These are phyloP conservation scores for Fagopyrum homotropicum DNA, from an alignment of 148 eudicot genomes.

Conservation along the genomic window DNA sequence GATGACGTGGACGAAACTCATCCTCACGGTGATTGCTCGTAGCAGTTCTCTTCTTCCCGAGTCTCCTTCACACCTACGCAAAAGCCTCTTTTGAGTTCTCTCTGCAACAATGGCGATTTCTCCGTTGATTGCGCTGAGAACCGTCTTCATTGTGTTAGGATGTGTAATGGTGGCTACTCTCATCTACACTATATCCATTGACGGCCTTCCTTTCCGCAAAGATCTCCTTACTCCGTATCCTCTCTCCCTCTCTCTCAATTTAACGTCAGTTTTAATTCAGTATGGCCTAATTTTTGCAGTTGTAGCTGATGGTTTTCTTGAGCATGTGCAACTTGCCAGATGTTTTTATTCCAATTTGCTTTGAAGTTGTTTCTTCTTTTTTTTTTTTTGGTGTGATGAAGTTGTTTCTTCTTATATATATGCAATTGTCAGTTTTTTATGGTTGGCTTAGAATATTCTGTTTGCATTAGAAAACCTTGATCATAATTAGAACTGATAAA, in stretches of 20 bases:
- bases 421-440: not conserved
- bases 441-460: too few relatives aligned
- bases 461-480: too few relatives aligned
- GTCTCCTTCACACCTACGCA: not conserved
- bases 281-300: not conserved
- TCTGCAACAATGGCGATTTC: conserved; percentile 23
- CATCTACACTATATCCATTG: conserved; percentile 45
- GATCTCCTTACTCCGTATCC: conserved; percentile 73
- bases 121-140: conserved; percentile 22
- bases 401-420: not conserved
- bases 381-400: not conserved
- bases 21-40: not conserved
- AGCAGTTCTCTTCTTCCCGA: not conserved
- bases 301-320: not conserved
- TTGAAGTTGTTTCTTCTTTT: not conserved
- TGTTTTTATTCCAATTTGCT: not conserved
- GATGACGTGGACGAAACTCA: conserved; percentile 1
- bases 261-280: not conserved
- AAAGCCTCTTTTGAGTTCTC: not conserved
- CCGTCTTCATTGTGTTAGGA: conserved; percentile 37
- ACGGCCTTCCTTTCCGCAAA: conserved; percentile 71
- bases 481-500: too few relatives aligned
- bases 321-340: not conserved
- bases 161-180: conserved; percentile 47
- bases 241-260: conserved; percentile 13